Evolutionary conservation across 208 protist genomes (phyloP), one percentile per base, ranked within the genome.

Genomic region (Leishmania turanica): DNA sequence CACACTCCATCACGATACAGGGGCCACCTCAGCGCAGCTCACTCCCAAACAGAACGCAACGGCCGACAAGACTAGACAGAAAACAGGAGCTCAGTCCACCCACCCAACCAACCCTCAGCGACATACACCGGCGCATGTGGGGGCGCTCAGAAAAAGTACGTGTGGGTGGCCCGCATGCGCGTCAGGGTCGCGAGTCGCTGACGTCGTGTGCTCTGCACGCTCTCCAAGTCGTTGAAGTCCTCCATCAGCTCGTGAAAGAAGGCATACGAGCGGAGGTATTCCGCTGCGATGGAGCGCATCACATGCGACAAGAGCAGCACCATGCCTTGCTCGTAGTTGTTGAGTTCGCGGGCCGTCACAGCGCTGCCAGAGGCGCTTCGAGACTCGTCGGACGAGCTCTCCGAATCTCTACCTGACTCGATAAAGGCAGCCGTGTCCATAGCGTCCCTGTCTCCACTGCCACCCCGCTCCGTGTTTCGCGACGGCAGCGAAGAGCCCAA

Each of bases 271-370:
- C 88, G 78, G 15, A 93, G 81, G 78, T 92, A 90, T 71, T 89
- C 85, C 15, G 85, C 69, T 31, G 82, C 90, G 11, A 87, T 82
- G 15, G 83, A 85, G 27, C 94, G 89, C 84, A 97, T 93, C 19
- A 90, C 72, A 72, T 95, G 91, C 53, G 91, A 88, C 13, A 94
- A 79, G 34, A 97, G 83, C 81, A 97, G 79, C 72, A 96, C 72
- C 84, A 94, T 89, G 27, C 94, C 94, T 62, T 95, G 89, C 78
- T 95, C 88, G 72, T 95, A 93, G 78, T 90, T 90, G 69, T 86
- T 93, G 27, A 95, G 75, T 21, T 77, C 60, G 3, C 64, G 86
- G 40, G 62, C 69, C 34, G 79, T 69, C 21, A 37, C 80, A 4
- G 45, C 82, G 13, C 45, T 78, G 45, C 71, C 80, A 17, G 40